A percentile compares a stretch with the other conserved stretches of the same genome.
These are phyloP conservation scores for Sphaerulina vaccinii DNA, from an alignment of 2,329 filamentous ascomycete genomes.

Conservation along the genomic window DNA sequence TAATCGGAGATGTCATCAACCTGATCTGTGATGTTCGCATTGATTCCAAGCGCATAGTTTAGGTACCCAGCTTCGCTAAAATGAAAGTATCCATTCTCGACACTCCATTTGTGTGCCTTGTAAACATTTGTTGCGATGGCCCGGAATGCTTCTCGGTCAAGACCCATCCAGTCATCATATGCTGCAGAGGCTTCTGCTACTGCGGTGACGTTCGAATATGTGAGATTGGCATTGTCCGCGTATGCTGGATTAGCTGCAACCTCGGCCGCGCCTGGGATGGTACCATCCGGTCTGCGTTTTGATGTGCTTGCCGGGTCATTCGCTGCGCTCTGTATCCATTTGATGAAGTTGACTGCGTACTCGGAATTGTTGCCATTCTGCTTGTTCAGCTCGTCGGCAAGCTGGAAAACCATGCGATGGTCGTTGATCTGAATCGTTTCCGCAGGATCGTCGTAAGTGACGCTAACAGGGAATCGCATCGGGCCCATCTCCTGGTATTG, in stretches of 20 bases:
- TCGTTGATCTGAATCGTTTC: slow-evolving; percentile 60
- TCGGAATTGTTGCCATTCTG: slow-evolving; percentile 54
- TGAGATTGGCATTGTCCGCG: slow-evolving; percentile 25
- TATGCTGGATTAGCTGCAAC: slow-evolving; percentile 44
- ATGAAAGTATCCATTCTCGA: slow-evolving; percentile 57
- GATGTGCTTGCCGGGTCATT: slow-evolving; percentile 56
- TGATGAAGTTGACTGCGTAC: slow-evolving; percentile 59
- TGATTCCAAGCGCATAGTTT: slow-evolving; percentile 56
- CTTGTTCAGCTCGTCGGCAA: slow-evolving; percentile 59
- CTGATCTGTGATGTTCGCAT: slow-evolving; percentile 57
- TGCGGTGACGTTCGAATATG: slow-evolving; percentile 38
- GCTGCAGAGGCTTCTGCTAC: slow-evolving; percentile 42
- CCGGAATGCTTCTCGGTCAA: slow-evolving; percentile 33
- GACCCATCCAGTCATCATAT: slow-evolving; percentile 40
- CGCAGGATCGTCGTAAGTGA: slow-evolving; percentile 52
- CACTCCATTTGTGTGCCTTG: slow-evolving; percentile 54
- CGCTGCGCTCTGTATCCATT: slow-evolving; percentile 57
- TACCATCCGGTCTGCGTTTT: slow-evolving; percentile 52
- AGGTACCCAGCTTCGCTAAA: slow-evolving; percentile 66
- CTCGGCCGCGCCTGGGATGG: slow-evolving; percentile 54
- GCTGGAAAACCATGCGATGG: slow-evolving; percentile 64
- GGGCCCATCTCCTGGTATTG: slow-evolving; percentile 68
- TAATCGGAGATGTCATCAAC: slow-evolving; percentile 46
- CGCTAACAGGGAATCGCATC: slow-evolving; percentile 61
- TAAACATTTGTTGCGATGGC: slow-evolving; percentile 48